Percentiles rank a stretch among this genome's conserved stretches.
These are phyloP conservation scores for Raphanus hybrid DNA, from an alignment of 441 rosid species.

Conservation along the genomic window DNA sequence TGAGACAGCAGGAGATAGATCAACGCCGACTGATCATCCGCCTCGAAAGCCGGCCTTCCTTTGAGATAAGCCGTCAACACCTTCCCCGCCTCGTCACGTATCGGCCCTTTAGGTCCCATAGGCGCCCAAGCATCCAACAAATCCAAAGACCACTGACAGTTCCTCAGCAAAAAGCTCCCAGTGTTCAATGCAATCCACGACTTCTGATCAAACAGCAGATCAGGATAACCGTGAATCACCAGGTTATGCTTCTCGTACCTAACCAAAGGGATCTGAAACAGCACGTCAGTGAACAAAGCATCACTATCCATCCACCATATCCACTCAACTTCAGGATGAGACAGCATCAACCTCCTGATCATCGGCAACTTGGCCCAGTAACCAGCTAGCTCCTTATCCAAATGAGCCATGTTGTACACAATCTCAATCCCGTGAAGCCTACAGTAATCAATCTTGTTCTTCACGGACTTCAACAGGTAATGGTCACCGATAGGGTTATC, in stretches of 20 bases:
- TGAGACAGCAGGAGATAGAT: constrained; percentile 83
- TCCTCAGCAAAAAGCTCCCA: constrained; percentile 86
- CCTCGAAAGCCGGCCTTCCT: constrained; percentile 97
- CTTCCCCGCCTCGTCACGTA: constrained; percentile 94
- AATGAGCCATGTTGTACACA: constrained; percentile 95
- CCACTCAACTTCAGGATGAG: constrained; percentile 96
- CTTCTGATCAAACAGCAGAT: constrained; percentile 82
- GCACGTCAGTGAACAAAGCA: constrained; percentile 93
- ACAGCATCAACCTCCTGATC: constrained; percentile 86
- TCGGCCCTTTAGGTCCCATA: constrained; percentile 87
- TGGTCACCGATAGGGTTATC: constrained; percentile 97
- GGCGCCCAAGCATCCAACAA: constrained; percentile 98
- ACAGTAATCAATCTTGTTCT: constrained; percentile 97
- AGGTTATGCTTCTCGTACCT: constrained; percentile 71
- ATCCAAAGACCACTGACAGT: constrained; percentile 95
- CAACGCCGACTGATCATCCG: constrained; percentile 97
- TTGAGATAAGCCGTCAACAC: constrained; percentile 83
- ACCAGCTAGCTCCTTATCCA: constrained; percentile 90
- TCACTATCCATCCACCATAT: constrained; percentile 99
- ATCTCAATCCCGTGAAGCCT: constrained; percentile 97
- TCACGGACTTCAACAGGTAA: constrained; percentile 79
- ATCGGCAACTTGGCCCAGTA: constrained; percentile 96
- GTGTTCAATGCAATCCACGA: constrained; percentile 97
- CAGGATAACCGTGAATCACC: constrained; percentile 94
- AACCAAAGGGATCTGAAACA: constrained; percentile 75